phyloP scores from a whole-genome alignment of 441 rosid genomes.

The Erysimum pusillum region DNA sequence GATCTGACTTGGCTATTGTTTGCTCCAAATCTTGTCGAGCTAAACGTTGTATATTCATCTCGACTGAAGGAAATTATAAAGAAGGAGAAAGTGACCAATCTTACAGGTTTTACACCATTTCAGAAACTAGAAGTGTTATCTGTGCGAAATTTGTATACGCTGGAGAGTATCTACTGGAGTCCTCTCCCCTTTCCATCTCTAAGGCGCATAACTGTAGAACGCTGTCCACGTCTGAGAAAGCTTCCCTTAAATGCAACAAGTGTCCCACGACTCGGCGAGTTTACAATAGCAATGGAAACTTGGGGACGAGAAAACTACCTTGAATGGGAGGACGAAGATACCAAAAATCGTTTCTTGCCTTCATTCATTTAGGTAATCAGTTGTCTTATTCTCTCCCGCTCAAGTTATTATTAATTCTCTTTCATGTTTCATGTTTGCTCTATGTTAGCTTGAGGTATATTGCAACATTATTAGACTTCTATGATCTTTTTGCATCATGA shows the following conservation, averaged over 20 bases:
- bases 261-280: background rate
- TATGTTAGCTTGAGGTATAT: background rate
- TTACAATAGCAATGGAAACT: fast-evolving
- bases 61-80: slow-evolving; percentile 27
- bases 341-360: background rate
- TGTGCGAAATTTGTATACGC: fast-evolving
- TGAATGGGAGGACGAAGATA: background rate
- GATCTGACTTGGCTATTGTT: slow-evolving; percentile 47
- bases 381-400: background rate
- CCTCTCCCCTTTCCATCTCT: slow-evolving; percentile 25
- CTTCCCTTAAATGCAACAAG: slow-evolving; percentile 41
- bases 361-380: background rate
- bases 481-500: background rate
- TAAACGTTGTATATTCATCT: fast-evolving
- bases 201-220: fast-evolving
- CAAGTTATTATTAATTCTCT: background rate
- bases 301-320: background rate
- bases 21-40: slow-evolving; percentile 34
- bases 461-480: background rate
- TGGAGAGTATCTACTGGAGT: slow-evolving; percentile 36
- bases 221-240: slow-evolving; percentile 6
- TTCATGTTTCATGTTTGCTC: background rate
- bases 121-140: slow-evolving; percentile 6
- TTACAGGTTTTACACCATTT: slow-evolving; percentile 34
- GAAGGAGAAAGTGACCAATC: background rate